Evolutionary conservation across 2,329 filamentous ascomycete species (phyloP), one percentile per base, ranked within the genome.

Genomic region (Cercospora sp.): DNA sequence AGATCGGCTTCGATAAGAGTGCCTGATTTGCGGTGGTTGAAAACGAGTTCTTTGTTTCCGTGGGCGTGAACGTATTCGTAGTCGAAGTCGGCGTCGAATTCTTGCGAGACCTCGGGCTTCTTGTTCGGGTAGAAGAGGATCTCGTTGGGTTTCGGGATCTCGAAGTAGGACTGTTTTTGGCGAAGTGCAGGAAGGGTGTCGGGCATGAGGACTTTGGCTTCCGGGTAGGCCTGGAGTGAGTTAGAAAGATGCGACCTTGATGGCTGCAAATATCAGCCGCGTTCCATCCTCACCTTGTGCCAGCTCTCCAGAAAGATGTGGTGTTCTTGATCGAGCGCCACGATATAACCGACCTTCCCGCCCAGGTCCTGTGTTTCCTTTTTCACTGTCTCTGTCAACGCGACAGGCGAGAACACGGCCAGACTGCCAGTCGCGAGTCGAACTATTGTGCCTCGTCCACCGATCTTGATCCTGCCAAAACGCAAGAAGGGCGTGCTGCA

Each of bases 301-400:
- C 95, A 99, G 60, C 92, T 85, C 0, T 91, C 90, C 64, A 99
- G 79, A 83, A 95, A 96, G 78, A 99, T 92, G 85, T 99, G 95
- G 80, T 99, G 95, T 82, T 99, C 93, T 63, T 92, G 85, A 79
- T 99, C 95, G 1, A 91, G 88, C 0, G 95, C 94, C 28, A 94
- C 84, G 72, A 99, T 89, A 84, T 98, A 98, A 72, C 86, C 87
- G 62, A 97, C 87, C 51, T 88, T 85, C 60, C 89, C 89, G 20
- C 51, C 51, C 65, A 84, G 68, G 30, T 82, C 79, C n/a, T 88
- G 83, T 20, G 87, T 80, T 64, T 85, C 81, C 62, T 91, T 83
- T 78, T 90, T 88, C 45, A 93, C 89, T 67, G 90, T 88, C 3
- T 90, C 86, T 3, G 94, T 98, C 65, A 97, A 86, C 13, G 90